A percentile compares a stretch with the other conserved stretches of the same genome.
phyloP scores from a whole-genome alignment of 202 grass and related monocot genomes.

The Alloteropsis angusta region DNA sequence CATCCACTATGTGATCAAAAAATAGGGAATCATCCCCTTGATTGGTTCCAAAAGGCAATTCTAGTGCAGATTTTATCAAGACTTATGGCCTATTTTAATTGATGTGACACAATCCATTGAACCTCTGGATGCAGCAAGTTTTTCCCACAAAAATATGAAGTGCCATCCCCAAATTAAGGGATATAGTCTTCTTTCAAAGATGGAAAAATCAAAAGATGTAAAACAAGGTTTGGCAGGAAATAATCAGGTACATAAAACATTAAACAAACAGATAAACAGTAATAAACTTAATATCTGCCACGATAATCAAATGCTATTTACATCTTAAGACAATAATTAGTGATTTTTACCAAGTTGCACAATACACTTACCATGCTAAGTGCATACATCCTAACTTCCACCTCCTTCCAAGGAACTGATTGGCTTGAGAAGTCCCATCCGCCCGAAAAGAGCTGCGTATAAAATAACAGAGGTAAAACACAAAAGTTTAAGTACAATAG shows the following conservation, averaged over 20 bases:
- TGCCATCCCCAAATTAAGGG: background rate
- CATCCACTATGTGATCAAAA: background rate
- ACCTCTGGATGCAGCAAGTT: background rate
- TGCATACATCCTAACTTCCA: conserved; percentile 88
- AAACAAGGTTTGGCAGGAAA: background rate
- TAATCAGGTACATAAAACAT: background rate
- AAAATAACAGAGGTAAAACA: background rate
- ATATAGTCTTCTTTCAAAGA: background rate
- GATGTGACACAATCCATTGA: background rate
- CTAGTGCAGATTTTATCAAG: background rate
- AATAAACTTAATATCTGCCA: background rate
- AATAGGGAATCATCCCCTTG: background rate
- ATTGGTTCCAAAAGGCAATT: background rate
- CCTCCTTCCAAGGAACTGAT: conserved; percentile 78
- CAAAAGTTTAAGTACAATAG: conserved; percentile 5
- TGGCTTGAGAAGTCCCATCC: conserved; percentile 49
- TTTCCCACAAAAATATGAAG: background rate
- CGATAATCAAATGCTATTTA: conserved; percentile 8
- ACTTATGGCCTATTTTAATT: background rate
- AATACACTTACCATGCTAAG: conserved; percentile 63
- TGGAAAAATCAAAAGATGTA: background rate
- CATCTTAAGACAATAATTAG: conserved; percentile 4
- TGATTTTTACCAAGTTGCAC: background rate
- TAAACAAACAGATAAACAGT: background rate
- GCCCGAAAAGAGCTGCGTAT: conserved; percentile 59